Evolutionary conservation across 2,329 filamentous ascomycete species (phyloP).

Genomic region (Aspergillus ochraceoroseus): DNA sequence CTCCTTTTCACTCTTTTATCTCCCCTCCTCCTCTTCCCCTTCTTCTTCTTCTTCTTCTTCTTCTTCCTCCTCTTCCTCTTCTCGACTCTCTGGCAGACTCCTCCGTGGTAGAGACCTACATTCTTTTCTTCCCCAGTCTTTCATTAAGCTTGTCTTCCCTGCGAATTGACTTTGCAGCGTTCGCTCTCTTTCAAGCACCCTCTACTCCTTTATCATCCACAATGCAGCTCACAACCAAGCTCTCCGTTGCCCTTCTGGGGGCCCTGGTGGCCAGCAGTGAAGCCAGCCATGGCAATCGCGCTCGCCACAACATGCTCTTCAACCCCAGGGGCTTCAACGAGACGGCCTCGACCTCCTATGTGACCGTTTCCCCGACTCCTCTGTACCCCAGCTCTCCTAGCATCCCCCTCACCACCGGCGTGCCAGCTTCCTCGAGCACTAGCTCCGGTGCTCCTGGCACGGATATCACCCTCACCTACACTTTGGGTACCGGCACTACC

Average conservation of each 20-base stretch:
- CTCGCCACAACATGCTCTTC: constrained; percentile 23
- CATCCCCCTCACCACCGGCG: constrained; percentile 24
- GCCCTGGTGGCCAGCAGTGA: constrained; percentile 35
- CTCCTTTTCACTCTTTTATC: not conserved
- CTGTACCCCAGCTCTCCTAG: constrained; percentile 14
- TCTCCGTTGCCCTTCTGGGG: constrained; percentile 34
- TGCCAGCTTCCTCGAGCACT: constrained; percentile 13
- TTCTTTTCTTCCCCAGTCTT: constrained; percentile 11
- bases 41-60: constrained; percentile 15
- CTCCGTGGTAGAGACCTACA: constrained; percentile 18
- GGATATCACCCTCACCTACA: constrained; percentile 39
- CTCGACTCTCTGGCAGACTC: constrained; percentile 17
- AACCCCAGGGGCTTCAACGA: constrained; percentile 20
- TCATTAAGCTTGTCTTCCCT: constrained; percentile 8
- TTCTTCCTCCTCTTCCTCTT: constrained; percentile 12
- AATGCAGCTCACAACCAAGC: constrained; percentile 38
- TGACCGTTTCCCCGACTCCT: constrained; percentile 22
- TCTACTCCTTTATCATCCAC: constrained; percentile 12
- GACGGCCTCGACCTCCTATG: constrained; percentile 7
- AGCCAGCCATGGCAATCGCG: constrained; percentile 29
- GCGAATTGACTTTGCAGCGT: constrained; percentile 39
- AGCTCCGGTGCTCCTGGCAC: constrained; percentile 16
- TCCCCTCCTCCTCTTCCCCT: not conserved
- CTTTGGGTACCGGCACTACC: constrained; percentile 34
- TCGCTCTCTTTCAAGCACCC: constrained; percentile 12